Evolutionary conservation across 2,329 filamentous ascomycete species (phyloP), one percentile per base, ranked within the genome.

Genomic region (Xylaria arbuscula): DNA sequence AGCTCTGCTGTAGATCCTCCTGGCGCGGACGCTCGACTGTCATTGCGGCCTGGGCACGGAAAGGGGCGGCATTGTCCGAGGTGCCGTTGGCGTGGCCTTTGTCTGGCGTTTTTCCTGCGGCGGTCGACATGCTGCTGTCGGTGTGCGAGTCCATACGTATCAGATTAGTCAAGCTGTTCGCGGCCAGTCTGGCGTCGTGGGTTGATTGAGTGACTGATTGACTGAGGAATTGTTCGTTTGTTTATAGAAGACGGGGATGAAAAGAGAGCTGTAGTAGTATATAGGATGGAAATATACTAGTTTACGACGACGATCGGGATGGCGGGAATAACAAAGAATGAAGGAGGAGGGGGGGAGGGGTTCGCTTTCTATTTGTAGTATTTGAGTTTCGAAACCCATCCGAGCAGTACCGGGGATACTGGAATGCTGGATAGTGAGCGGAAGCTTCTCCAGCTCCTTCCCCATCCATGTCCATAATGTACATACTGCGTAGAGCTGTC

Each of bases 1-100:
- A 96, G 77, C 88, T 92, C 66, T 90, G 90, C 82, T 97, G 94
- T 11, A 98, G 86, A 77, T 98, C 95, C 73, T 94, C 92, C 75
- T 90, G 86, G 68, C 89, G 88, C 17, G 95, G 93, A 24, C 93
- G 94, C 77, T 94, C 88, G 56, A 98, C 94, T 3, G 84, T 81
- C 82, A 94, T 91, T 75, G 89, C 81, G 48, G 82, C 81, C 78
- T 86, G 81, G 13, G 83, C 74, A 55, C 83, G 82, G 78, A 89
- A 86, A 69, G 85, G 85, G 32, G 62, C 54, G 32, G 63, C 22
- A 34, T 65, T 62, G 17, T 62, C 54, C 7, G 64, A 62, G 11
- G 61, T 13, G 36, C 65, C 70, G 17, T 71, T 71, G 6, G 54
- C 57, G 0, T 28, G 66, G 50, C 63, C 67, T 24, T 51, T 42